Conservation (phyloP, 371 early-diverging fungal species). For the Mucor velutinosus region DNA sequence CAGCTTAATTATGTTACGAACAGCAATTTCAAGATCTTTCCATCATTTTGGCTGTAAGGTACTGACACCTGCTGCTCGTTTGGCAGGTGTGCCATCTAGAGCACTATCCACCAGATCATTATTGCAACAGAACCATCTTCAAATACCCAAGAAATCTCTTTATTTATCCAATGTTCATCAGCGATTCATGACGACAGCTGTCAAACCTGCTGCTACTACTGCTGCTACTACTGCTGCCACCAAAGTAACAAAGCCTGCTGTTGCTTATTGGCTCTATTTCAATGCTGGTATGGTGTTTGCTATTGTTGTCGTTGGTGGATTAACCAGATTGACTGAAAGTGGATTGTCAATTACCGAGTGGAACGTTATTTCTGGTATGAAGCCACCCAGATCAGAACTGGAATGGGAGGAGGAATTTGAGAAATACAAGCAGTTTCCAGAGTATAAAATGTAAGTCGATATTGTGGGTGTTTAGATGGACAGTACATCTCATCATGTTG, state of each 20-base stretch:
- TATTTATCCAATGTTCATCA: neutral
- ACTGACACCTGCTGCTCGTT: neutral
- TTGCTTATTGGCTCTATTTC: conserved; percentile 93
- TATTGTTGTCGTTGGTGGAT: conserved; percentile 94
- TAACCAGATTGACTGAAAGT: conserved; percentile 95
- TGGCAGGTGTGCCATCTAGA: neutral
- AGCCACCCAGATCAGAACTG: conserved; percentile 82
- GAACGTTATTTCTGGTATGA: conserved; percentile 93
- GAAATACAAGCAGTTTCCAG: conserved; percentile 97
- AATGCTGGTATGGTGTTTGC: conserved; percentile 89
- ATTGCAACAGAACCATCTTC: neutral
- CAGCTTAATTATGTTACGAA: conserved; percentile 1
- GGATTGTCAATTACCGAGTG: conserved; percentile 97
- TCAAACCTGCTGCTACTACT: neutral
- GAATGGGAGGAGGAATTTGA: conserved; percentile 95
- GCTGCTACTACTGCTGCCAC: neutral
- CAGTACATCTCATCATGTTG: neutral
- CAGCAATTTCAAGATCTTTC: neutral
- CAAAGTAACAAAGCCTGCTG: conserved; percentile 61
- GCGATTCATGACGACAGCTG: neutral
- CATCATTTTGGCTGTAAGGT: neutral
- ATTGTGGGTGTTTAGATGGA: neutral
- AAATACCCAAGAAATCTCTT: neutral
- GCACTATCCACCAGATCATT: neutral
- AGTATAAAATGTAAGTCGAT: conserved; percentile 82